Base-by-base conservation (phyloP, 2,329 filamentous ascomycete genomes). In the Venturia effusa region DNA sequence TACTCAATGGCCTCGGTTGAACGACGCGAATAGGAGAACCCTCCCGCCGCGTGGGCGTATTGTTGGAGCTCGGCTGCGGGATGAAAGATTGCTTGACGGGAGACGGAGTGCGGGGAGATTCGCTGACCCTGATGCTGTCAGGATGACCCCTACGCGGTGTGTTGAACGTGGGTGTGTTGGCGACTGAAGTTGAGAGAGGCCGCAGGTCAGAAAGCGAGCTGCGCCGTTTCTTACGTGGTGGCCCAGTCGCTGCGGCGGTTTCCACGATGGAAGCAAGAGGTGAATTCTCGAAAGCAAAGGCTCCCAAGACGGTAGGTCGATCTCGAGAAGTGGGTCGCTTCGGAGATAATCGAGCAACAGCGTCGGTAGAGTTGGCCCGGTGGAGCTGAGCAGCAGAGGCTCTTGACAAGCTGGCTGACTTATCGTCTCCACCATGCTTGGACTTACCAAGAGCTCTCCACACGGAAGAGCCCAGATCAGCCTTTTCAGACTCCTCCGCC, bases 161-260 rank as follows among this genome's bases (percentile, higher is more conserved):
- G 24, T 37, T 55, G 59, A 61, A 62, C 27, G 27, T 37, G n/a
- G 63, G 63, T 54, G 63, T 64, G 37, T 59, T 54, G 22, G 40
- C 45, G 19, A 32, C 80, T 64, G 84, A 81, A 48, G 81, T 82
- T 76, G 93, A 86, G 22, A 90, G 78, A 64, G 79, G 82, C 68
- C 86, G 88, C 59, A 97, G 80, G 73, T 97, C 93, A 4, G 92
- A 96, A 51, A 97, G 78, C 32, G 92, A 97, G 76, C 92, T 97
- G 72, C 93, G 87, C 64, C 93, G 84, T 78, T 96, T 97, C 77
- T 87, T 92, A 72, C 83, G 86, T 55, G 79, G 76, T 67, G 73
- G 78, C 64, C 55, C 62, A 17, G 34, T 66, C 17, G 15, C 74
- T 72, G 60, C 75, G 74, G 71, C 79, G 76, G 73, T 78, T 78